Evolutionary conservation across 2,329 filamentous ascomycete species (phyloP), one percentile per base, ranked within the genome.

Genomic region (Neonectria hederae): DNA sequence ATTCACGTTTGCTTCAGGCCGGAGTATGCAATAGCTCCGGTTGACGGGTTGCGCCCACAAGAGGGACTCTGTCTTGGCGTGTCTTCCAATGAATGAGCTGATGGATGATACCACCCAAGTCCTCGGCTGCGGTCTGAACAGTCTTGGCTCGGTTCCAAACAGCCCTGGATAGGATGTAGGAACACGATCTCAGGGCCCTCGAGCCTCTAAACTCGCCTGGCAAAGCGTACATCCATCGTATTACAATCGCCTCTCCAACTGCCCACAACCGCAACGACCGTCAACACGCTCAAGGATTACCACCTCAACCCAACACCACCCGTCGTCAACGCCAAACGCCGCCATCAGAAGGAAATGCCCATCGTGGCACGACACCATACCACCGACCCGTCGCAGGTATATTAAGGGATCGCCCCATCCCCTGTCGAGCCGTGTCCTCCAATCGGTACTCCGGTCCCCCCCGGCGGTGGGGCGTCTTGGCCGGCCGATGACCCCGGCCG

Each of bases 401-500:
- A 30, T 11, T 21, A 45, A 24, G 28, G 53, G 45, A 56, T 40
- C 30, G 9, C 26, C 45, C 17, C 11, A 2, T 17, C 32, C 51
- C 35, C 49, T 38, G 21, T 54, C 46, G 51, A 43, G 32, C 22
- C 32, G 43, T 42, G 13, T 28, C 57, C 19, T 38, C 35, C 40
- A 35, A 48, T 48, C 22, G 45, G 14, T 28, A 19, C 5, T 14
- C 45, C 22, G 14, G 3, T n/a, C 14, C 6, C 13, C 45, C 45
- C 45, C 19, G 49, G 11, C 35, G 30, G 49, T 32, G 28, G 49
- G 21, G 26, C 19, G 1, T 17, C 45, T 48, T 17, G n/a, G 48
- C 54, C 58, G 43, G 49, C 21, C 53, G 48, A 42, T 61, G 32
- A 66, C 42, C 62, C 62, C 65, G 48, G 57, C 45, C 54, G 26